Evolutionary conservation across 495 filamentous ascomycete genomes (phyloP), one percentile per base, ranked within the genome.

Genomic region (Venustampulla echinocandica): DNA sequence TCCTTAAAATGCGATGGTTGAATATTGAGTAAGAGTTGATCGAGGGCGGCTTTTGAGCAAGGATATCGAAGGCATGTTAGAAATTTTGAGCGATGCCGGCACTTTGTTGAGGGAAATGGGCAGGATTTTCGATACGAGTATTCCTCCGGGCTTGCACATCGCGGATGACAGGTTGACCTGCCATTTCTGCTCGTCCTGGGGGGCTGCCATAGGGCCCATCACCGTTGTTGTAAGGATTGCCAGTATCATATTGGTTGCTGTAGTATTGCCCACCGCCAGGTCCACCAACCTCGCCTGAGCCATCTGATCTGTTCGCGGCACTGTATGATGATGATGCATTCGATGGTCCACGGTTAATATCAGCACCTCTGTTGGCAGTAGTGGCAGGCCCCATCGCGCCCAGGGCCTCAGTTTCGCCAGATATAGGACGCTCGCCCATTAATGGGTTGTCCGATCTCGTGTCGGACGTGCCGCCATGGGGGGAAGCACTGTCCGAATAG

Each of bases 41-140:
- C 17, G 25, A 15, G 11, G 45, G 18, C 22, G 25, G 21, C 15
- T 39, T 42, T 46, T 24, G 20, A 47, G 43, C 28, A 40, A 19
- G n/a, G 35, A 17, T 18, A 38, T 28, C 46, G 21, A 43, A 45
- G 18, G 30, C 21, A 27, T 36, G 46, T 54, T 73, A 98, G 56
- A 98, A 98, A 57, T 98, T 98, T 61, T 96, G 92, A n/a, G 92
- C 87, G 59, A 98, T 98, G 40, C 92, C 92, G 22, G 88, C 86
- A 56, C 85, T 94, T 70, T 92, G 87, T 60, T 90, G 84, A 10
- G 88, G 89, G 55, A 85, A 90, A 28, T 93, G 81, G 23, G 75
- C 68, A 1, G 88, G 84, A 59, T 85, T 95, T 62, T 97, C 87
- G 40, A 98, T 96, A 36, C 88, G 79, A 17, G 92, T 96, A 61